Conservation (phyloP, 768 basidiomycete species). For the Chalciporus piperatus region DNA sequence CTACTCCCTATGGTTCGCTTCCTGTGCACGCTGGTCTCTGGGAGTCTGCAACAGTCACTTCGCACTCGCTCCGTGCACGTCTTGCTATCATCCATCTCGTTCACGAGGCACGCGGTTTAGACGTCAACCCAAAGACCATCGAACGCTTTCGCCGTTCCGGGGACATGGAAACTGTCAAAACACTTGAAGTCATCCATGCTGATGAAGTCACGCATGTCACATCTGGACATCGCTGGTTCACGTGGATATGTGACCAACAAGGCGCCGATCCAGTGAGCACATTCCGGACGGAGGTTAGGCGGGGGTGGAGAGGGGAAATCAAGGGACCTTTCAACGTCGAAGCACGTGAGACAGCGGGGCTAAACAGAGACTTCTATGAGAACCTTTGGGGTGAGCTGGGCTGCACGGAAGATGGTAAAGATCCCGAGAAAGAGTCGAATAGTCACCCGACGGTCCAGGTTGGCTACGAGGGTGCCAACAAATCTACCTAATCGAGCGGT, state of each 20-base stretch:
- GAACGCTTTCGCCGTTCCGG: slow-evolving; percentile 65
- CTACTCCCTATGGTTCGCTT: slow-evolving; percentile 66
- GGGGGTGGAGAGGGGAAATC: slow-evolving; percentile 68
- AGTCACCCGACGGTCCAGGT: neutral
- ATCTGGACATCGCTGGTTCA: slow-evolving; percentile 81
- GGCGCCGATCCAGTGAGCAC: slow-evolving; percentile 56
- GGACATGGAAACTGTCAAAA: slow-evolving; percentile 61
- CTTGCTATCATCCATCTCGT: slow-evolving; percentile 85
- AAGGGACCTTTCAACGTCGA: slow-evolving; percentile 82
- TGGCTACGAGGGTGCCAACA: neutral
- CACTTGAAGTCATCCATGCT: slow-evolving; percentile 72
- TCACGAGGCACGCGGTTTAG: slow-evolving; percentile 80
- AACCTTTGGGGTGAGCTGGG: slow-evolving; percentile 54
- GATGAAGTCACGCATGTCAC: slow-evolving; percentile 85
- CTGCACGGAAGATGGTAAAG: neutral
- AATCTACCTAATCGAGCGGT: too few species aligned
- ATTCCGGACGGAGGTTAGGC: slow-evolving; percentile 68
- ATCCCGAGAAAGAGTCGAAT: neutral
- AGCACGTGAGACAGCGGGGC: slow-evolving; percentile 69
- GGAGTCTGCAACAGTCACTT: slow-evolving; percentile 72
- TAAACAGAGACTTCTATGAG: slow-evolving; percentile 72
- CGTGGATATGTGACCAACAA: slow-evolving; percentile 62
- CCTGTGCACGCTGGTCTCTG: slow-evolving; percentile 78
- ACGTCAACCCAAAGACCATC: slow-evolving; percentile 81
- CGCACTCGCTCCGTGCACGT: slow-evolving; percentile 62